Percentiles rank a stretch among this genome's conserved stretches.
Evolutionary conservation across 129 eudicot species (phyloP).

Genomic region (Pseudognaphalium luteoalbum): DNA sequence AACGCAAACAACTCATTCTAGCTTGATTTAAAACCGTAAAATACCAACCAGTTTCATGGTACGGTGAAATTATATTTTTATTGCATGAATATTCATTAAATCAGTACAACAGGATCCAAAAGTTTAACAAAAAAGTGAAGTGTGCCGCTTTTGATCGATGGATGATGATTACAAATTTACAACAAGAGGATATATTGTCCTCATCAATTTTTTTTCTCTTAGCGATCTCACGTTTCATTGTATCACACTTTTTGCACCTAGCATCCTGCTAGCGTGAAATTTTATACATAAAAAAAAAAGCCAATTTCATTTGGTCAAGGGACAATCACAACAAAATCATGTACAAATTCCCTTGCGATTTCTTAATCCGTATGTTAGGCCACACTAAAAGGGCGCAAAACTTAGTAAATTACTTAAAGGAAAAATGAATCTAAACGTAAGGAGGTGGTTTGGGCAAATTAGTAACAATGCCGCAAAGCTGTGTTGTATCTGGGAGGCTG

Average conservation of each 20-base stretch:
- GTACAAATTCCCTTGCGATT: constrained; percentile 23
- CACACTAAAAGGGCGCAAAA: constrained; percentile 26
- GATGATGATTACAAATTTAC: constrained; percentile 26
- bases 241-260: no score
- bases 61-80: background rate
- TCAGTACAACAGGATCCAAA: background rate
- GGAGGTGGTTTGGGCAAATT: constrained; percentile 57
- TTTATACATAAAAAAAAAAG: no score
- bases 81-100: background rate
- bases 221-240: no score
- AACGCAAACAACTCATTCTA: background rate
- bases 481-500: constrained; percentile 50
- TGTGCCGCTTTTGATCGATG: constrained; percentile 20
- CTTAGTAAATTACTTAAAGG: constrained; percentile 35
- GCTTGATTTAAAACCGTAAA: background rate
- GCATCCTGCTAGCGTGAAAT: no score
- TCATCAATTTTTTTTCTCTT: background rate
- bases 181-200: constrained; percentile 17
- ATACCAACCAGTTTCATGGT: background rate
- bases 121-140: background rate
- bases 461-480: constrained; percentile 58
- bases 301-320: constrained; percentile 24
- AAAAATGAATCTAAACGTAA: constrained; percentile 43
- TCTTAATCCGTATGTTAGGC: constrained; percentile 27
- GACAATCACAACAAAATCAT: constrained; percentile 22